phyloP scores from a whole-genome alignment of 1,284 basidiomycete genomes.

The Puccinia polysora region DNA sequence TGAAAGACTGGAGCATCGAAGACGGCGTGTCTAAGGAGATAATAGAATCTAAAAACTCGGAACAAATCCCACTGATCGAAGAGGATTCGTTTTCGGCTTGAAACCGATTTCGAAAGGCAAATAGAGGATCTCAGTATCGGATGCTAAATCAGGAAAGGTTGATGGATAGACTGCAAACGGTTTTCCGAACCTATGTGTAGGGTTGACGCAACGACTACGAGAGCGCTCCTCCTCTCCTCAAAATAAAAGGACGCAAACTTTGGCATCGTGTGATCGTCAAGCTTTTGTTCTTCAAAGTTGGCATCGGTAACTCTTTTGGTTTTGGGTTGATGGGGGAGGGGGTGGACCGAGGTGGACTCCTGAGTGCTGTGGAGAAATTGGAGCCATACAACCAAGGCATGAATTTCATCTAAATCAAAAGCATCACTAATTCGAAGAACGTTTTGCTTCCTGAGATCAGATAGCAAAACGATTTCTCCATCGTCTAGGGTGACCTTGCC shows the following conservation, averaged over 20 bases:
- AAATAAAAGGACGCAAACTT: slow-evolving; percentile 39
- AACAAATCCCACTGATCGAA: slow-evolving; percentile 27
- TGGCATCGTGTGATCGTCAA: slow-evolving; percentile 18
- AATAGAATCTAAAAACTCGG: slow-evolving; percentile 25
- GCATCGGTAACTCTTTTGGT: slow-evolving; percentile 1
- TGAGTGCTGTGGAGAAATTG: slow-evolving; percentile 21
- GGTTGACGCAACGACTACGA: slow-evolving; percentile 29
- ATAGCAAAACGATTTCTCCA: slow-evolving; percentile 15
- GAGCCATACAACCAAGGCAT: slow-evolving; percentile 33
- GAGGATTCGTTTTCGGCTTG: slow-evolving; percentile 40
- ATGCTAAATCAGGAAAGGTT: background rate
- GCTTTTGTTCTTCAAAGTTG: slow-evolving; percentile 4
- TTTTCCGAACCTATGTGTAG: slow-evolving; percentile 30
- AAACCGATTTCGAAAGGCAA: too few relatives aligned
- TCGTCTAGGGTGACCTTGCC: slow-evolving; percentile 25
- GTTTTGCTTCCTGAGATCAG: slow-evolving; percentile 24
- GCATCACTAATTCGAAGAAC: slow-evolving; percentile 29
- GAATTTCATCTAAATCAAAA: slow-evolving; percentile 26
- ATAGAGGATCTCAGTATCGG: too few relatives aligned
- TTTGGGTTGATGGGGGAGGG: background rate
- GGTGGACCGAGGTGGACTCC: background rate
- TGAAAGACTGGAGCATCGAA: slow-evolving; percentile 20
- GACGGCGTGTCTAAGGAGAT: slow-evolving; percentile 28
- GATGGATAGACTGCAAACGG: background rate
- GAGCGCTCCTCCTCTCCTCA: slow-evolving; percentile 39